Base-by-base conservation (phyloP, 305 asterid genomes). In the Lippia alba region DNA sequence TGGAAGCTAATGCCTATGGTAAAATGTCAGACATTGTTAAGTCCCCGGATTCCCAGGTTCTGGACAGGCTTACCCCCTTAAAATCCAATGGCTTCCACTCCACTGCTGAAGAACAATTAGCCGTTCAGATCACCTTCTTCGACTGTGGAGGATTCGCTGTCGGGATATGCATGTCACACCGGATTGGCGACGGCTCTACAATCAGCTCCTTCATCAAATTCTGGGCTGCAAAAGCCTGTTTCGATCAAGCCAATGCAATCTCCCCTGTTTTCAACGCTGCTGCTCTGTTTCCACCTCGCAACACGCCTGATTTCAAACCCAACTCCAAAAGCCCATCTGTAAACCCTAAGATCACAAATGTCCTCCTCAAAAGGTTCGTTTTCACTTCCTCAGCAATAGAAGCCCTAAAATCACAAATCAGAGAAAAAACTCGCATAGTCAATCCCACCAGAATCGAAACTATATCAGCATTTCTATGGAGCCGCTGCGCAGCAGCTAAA, bases 131-230 rank as follows among this genome's bases (percentile, higher is more conserved):
- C 5, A 75, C 76, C 16, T 69, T 71, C 45, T 85, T 85, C 9
- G 49, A n/a, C 10, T 80, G 87, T 62, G 86, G 90, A 46, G 87
- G 90, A 12, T 74, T 80, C 0, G 62, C 82, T 0, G 53, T 82
- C 9, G 85, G 87, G 17, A 71, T 80, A 58, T 78, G 82, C 74
- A 74, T 82, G 19, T 78, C 82, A 17, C 87, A 85, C 62, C 71
- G 79, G 20, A 53, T 85, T 30, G 80, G 74, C 24, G 85, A 82
- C 24, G 83, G 41, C 0, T 63, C 44, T 64, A 77, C 72, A 1
- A 80, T 85, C 41, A 61, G 80, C 11, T 54, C 81, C 17, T 80
- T 85, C 68, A 69, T 79, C 56, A 72, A 73, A 39, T 61, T 33
- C 11, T 85, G 90, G 88, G 71, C 81, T 3, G 78, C 73, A 1